phyloP scores from a whole-genome alignment of 2,329 filamentous ascomycete genomes.

The Tolypocladium paradoxum region DNA sequence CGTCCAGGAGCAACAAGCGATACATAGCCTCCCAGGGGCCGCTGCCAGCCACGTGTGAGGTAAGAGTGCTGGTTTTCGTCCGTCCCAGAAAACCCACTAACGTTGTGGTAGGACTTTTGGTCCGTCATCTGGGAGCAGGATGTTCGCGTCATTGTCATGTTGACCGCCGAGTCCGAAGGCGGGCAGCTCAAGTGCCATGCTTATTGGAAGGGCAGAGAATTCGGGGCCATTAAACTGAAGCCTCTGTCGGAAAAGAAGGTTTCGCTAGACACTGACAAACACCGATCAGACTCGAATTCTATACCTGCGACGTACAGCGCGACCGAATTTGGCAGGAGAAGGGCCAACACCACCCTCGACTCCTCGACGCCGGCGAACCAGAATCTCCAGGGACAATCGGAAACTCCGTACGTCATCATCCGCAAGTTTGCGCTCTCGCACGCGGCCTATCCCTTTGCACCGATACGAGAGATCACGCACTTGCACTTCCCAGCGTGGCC shows the following conservation, averaged over 20 bases:
- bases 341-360: slow-evolving; percentile 41
- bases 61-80: slow-evolving; percentile 36
- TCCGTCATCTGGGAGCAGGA: slow-evolving; percentile 96
- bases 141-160: slow-evolving; percentile 87
- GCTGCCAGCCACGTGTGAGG: slow-evolving; percentile 81
- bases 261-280: slow-evolving; percentile 58
- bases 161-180: slow-evolving; percentile 88
- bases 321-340: slow-evolving; percentile 33
- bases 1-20: slow-evolving; percentile 72
- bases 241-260: slow-evolving; percentile 73
- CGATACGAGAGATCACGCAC: slow-evolving; percentile 87
- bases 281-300: slow-evolving; percentile 28
- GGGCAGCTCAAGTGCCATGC: slow-evolving; percentile 91
- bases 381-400: slow-evolving; percentile 25
- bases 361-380: slow-evolving; percentile 18
- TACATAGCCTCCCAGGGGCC: slow-evolving; percentile 97
- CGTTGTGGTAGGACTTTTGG: slow-evolving; percentile 73
- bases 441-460: slow-evolving; percentile 64
- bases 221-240: slow-evolving; percentile 66
- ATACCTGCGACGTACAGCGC: slow-evolving; percentile 11
- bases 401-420: slow-evolving; percentile 67
- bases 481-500: slow-evolving; percentile 95
- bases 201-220: slow-evolving; percentile 77
- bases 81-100: slow-evolving; percentile 12
- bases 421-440: slow-evolving; percentile 82